Conservation (phyloP, 2,329 filamentous ascomycete genomes). For the Colletotrichum acutatum region DNA sequence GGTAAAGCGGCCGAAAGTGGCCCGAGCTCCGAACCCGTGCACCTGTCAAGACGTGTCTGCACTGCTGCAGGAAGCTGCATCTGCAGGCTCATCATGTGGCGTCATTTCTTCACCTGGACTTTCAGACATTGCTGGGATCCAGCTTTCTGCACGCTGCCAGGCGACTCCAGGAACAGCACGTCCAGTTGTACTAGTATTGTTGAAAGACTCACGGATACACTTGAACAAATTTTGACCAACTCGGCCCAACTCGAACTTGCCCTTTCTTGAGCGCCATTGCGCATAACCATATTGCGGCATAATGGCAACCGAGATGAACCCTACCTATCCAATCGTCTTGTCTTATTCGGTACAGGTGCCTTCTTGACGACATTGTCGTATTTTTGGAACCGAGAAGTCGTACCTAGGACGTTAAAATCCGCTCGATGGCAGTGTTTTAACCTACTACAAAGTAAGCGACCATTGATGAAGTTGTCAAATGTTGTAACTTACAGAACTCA, state of each 20-base stretch:
- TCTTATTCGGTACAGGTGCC: neutral
- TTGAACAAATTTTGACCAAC: neutral
- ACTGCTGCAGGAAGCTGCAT: neutral
- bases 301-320: neutral
- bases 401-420: neutral
- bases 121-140: neutral
- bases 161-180: neutral
- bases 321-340: neutral
- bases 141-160: neutral
- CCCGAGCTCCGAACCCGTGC: slow-evolving; percentile 9
- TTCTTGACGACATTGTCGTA: neutral
- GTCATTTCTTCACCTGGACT: neutral
- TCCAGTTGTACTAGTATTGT: neutral
- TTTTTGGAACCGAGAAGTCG: neutral
- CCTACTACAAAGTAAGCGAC: neutral
- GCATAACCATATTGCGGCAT: neutral
- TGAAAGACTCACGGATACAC: neutral
- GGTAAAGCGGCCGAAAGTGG: slow-evolving; percentile 1
- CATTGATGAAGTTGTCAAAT: neutral
- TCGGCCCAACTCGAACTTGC: neutral
- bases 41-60: slow-evolving; percentile 8
- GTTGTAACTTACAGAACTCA: neutral
- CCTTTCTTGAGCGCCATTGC: neutral
- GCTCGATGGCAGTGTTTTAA: neutral
- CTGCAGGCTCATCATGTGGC: slow-evolving; percentile 12